These are phyloP conservation scores for Beta corolliflora DNA, from an alignment of 179 eudicot genomes.

Conservation along the genomic window DNA sequence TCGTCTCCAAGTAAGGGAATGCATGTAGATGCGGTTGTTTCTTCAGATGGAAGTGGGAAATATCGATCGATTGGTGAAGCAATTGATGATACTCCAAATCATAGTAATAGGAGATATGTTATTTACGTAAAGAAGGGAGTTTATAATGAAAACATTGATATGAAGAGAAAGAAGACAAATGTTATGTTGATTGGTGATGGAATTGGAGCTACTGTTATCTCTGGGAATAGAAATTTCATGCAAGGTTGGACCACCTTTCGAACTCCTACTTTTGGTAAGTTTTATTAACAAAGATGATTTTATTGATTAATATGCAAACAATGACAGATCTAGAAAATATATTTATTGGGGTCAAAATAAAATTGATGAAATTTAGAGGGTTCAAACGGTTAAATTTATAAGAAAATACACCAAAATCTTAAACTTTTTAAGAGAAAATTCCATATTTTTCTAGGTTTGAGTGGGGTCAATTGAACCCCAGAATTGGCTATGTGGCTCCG, in stretches of 20 bases:
- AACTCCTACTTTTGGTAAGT: slow-evolving; percentile 81
- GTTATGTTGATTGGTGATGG: slow-evolving; percentile 92
- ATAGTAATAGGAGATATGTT: slow-evolving; percentile 64
- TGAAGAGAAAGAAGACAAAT: slow-evolving; percentile 88
- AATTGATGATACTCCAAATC: slow-evolving; percentile 56
- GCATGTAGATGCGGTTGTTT: slow-evolving; percentile 66
- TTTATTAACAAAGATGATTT: neutral
- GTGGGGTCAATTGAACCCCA: too few species aligned
- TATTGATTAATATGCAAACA: neutral
- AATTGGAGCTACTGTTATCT: slow-evolving; percentile 64
- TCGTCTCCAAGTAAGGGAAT: slow-evolving; percentile 37
- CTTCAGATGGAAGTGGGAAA: slow-evolving; percentile 70
- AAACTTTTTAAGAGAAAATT: too few species aligned
- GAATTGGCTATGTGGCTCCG: too few species aligned
- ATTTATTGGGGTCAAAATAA: too few species aligned
- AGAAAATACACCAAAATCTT: too few species aligned
- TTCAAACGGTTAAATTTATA: too few species aligned
- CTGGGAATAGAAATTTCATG: slow-evolving; percentile 74
- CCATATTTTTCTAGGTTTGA: too few species aligned
- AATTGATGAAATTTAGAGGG: too few species aligned
- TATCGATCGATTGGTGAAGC: slow-evolving; percentile 65
- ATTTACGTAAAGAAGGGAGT: slow-evolving; percentile 81
- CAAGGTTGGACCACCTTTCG: slow-evolving; percentile 96
- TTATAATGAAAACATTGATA: slow-evolving; percentile 74
- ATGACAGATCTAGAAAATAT: too few species aligned